Base-by-base conservation (phyloP, 768 basidiomycete species). In the Suillus weaverae region DNA sequence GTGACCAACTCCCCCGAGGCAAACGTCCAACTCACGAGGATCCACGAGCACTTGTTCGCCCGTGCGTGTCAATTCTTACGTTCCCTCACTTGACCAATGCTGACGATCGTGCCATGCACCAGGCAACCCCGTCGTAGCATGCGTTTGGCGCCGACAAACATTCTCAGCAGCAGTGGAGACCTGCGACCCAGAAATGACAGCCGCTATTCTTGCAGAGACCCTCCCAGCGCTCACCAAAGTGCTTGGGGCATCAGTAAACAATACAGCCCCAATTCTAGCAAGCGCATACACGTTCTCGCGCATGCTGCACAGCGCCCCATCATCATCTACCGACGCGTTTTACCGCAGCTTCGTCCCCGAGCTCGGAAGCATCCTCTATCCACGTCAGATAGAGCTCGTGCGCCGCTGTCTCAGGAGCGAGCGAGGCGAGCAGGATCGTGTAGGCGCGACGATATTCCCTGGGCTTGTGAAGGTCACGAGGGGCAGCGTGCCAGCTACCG, bases 321-420 rank as follows among this genome's bases (percentile, higher is more conserved):
- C 86, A 11, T 78, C 79, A 44, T 72, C 74, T 14, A 67, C 73
- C 4, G 92, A 94, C 70, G 87, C 89, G 1, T 95, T 94, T 73
- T 95, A 94, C 73, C 87, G 91, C 33, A 89, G 91, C 0, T 95
- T 95, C 70, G 90, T 94, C 10, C 93, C 93, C 4, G 93, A 95
- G 71, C 77, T 95, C 20, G 90, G 88, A 5, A 89, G 86, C 70
- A 81, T 83, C 7, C 81, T 95, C n/a, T 85, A 85, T 67, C 88
- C 94, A 9, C 79, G 85, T 41, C 90, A 94, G 74, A 89, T 95
- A 63, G 94, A 95, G 73, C 85, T 95, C 50, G 86, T 94, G 53
- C 92, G 93, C 74, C 81, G 93, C 35, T 95, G 94, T 77, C 72
- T 90, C 69, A 87, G 81, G 70, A 90, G 87, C 67, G 94, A 95